Conservation (phyloP, 2,329 filamentous ascomycete genomes). For the Hymenoscyphus fructigenus region DNA sequence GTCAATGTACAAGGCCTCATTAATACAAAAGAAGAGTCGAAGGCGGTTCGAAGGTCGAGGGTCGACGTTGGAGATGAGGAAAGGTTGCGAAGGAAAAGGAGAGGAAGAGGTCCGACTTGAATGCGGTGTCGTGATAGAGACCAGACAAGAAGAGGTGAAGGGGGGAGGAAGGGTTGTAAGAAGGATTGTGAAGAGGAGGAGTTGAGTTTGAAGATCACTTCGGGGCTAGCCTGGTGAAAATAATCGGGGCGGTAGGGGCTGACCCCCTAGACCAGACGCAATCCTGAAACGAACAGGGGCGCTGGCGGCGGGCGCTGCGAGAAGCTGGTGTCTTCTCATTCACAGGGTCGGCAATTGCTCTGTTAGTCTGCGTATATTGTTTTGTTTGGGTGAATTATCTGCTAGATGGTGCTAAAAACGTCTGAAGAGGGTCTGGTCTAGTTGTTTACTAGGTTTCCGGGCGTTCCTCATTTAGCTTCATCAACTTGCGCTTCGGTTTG, state of each 20-base stretch:
- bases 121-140: conserved; percentile 2
- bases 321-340: background rate
- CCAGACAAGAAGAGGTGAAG: background rate
- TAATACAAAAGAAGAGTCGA: conserved; percentile 22
- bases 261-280: background rate
- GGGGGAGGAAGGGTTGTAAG: conserved; percentile 10
- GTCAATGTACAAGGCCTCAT: conserved; percentile 29
- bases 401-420: too few relatives aligned
- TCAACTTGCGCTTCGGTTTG: too few relatives aligned
- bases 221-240: background rate
- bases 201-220: conserved; percentile 4
- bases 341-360: too few relatives aligned
- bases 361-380: too few relatives aligned
- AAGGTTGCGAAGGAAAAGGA: conserved; percentile 3
- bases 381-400: too few relatives aligned
- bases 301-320: background rate
- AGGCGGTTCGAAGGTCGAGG: background rate
- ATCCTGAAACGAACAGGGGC: background rate
- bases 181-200: conserved; percentile 7
- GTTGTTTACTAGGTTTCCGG: too few relatives aligned
- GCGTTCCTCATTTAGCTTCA: too few relatives aligned
- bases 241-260: background rate
- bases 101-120: conserved; percentile 11
- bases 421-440: too few relatives aligned
- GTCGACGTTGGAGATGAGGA: conserved; percentile 7